Evolutionary conservation across 1,139 yeast species (phyloP), one percentile per base, ranked within the genome.

Genomic region (Arxiozyma bovina): DNA sequence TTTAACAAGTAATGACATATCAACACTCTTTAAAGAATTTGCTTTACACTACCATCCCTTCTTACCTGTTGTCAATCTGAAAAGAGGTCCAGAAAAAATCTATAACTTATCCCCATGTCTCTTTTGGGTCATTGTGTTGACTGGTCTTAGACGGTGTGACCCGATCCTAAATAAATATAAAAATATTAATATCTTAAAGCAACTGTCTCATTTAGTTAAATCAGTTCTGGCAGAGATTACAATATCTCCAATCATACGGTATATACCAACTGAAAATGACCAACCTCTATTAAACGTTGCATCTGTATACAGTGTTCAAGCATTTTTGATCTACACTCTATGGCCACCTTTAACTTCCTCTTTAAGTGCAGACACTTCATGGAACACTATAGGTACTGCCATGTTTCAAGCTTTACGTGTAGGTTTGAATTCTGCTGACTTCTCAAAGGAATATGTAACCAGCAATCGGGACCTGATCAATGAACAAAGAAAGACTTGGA

Each of bases 341-440:
- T 93, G 98, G 98, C 98, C 98, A 0, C 96, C 97, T 1, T 77
- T 91, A 50, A 88, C 97, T 0, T 89, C 97, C 0, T 88, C 97
- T 0, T 76, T 93, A 50, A 87, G 95, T 70, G 96, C 98, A 0
- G 98, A 93, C 66, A 86, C 96, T 4, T 86, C 96, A 4, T 93
- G 97, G 94, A 88, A 87, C 65, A 88, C 97, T 0, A 85, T 89
- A 18, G 97, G 97, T 0, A 83, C 88, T 49, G 98, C 97, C 2
- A 77, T 90, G 64, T 87, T 87, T 67, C 96, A 87, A 67, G 97
- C 97, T 0, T 85, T 91, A 41, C 75, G 97, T 55, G 87, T 91
- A 15, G 98, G 99, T 0, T 73, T 93, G 43, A 96, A 93, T 66
- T 78, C 87, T 30, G 88, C 93, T 0, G 88, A 87, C 9, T 78